A percentile compares a stretch with the other conserved stretches of the same genome.
phyloP scores from a whole-genome alignment of 495 filamentous ascomycete genomes.

The Xylaria nigripes region DNA sequence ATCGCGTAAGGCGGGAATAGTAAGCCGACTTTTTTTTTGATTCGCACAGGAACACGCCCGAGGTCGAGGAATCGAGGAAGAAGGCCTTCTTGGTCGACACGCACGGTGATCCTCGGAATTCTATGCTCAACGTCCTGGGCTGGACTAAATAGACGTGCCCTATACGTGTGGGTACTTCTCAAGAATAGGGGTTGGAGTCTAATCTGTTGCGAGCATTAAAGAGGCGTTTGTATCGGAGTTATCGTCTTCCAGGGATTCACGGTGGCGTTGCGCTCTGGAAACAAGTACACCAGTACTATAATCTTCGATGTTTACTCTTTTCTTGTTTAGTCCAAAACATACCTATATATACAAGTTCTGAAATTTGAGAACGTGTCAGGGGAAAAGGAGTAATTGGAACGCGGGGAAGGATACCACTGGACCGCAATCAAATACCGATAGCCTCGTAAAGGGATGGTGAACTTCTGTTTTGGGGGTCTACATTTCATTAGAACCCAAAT shows the following conservation, averaged over 20 bases:
- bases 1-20: no score
- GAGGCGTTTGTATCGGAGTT: not conserved
- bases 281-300: no score
- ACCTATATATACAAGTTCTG: not conserved
- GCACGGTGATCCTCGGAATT: slow-evolving; percentile 33
- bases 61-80: slow-evolving; percentile 26
- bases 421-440: not conserved
- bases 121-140: slow-evolving; percentile 31
- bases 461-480: not conserved
- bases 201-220: not conserved
- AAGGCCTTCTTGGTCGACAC: slow-evolving; percentile 22
- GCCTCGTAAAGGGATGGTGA: not conserved
- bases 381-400: not conserved
- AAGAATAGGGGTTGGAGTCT: not conserved
- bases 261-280: not conserved
- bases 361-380: not conserved
- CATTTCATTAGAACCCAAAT: not conserved
- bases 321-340: no score
- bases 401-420: not conserved
- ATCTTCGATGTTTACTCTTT: no score
- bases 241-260: no score
- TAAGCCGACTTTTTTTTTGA: no score
- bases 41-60: slow-evolving; percentile 24
- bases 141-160: slow-evolving; percentile 18
- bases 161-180: not conserved